These are phyloP conservation scores for Ogataea polymorpha DNA, from an alignment of 805 yeast species.

Conservation along the genomic window DNA sequence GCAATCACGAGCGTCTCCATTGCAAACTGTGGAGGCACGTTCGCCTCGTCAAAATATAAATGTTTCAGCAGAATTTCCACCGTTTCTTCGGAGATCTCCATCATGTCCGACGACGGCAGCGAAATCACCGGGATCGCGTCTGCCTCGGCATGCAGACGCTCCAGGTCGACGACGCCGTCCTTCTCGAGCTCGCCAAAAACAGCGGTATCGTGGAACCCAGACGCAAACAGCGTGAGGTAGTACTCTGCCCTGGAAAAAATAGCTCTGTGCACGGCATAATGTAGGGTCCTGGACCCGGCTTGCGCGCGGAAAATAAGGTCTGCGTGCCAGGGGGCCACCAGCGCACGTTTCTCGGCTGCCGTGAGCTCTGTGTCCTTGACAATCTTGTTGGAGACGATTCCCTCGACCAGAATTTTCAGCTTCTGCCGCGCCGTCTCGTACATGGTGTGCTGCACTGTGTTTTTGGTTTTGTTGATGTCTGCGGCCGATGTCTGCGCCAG, in stretches of 20 bases:
- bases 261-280: slow-evolving; percentile 64
- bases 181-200: slow-evolving; percentile 17
- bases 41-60: slow-evolving; percentile 58
- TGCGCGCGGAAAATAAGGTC: slow-evolving; percentile 45
- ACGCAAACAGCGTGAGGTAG: slow-evolving; percentile 59
- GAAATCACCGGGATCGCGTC: slow-evolving; percentile 21
- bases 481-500: slow-evolving; percentile 17
- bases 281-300: slow-evolving; percentile 24
- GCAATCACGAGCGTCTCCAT: slow-evolving; percentile 58
- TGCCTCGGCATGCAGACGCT: slow-evolving; percentile 9
- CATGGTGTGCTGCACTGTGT: slow-evolving; percentile 32
- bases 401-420: slow-evolving; percentile 32
- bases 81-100: slow-evolving; percentile 8
- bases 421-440: slow-evolving; percentile 37
- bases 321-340: slow-evolving; percentile 35
- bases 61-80: slow-evolving; percentile 48
- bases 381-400: slow-evolving; percentile 1
- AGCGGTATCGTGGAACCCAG: slow-evolving; percentile 36
- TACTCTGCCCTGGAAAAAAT: slow-evolving; percentile 61
- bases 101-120: slow-evolving; percentile 16
- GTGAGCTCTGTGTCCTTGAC: slow-evolving; percentile 13
- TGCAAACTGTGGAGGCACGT: slow-evolving; percentile 47
- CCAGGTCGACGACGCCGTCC: slow-evolving; percentile 22
- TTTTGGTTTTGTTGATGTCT: slow-evolving; percentile 31
- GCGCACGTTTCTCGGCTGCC: slow-evolving; percentile 19